Percentiles rank a stretch among this genome's conserved stretches.
phyloP scores from a whole-genome alignment of 2,329 filamentous ascomycete genomes.

The Emmonsia crescens region DNA sequence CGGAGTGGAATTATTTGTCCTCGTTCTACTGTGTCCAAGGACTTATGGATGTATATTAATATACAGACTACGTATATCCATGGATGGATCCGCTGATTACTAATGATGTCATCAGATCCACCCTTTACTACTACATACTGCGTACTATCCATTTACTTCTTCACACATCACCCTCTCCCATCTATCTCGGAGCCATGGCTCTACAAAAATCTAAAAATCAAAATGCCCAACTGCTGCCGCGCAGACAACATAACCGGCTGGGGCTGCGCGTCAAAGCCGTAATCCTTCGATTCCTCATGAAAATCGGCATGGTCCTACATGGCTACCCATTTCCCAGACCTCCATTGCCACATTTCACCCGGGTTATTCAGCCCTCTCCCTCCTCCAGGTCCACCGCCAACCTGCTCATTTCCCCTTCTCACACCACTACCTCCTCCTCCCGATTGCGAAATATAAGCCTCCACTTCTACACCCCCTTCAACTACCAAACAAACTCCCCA shows the following conservation, averaged over 20 bases:
- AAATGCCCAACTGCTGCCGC: neutral
- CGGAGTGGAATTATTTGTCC: too few relatives aligned
- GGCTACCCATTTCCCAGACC: slow-evolving; percentile 50
- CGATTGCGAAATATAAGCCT: slow-evolving; percentile 24
- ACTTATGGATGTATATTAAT: too few relatives aligned
- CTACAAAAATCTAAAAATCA: neutral
- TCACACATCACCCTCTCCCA: too few relatives aligned
- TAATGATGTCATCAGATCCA: too few relatives aligned
- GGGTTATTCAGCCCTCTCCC: too few relatives aligned
- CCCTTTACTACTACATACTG: too few relatives aligned
- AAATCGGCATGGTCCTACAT: slow-evolving; percentile 58
- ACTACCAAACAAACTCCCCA: slow-evolving; percentile 24
- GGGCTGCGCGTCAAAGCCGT: slow-evolving; percentile 52
- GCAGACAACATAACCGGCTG: slow-evolving; percentile 31
- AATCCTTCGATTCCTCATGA: slow-evolving; percentile 58
- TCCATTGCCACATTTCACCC: slow-evolving; percentile 50
- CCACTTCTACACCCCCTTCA: slow-evolving; percentile 49
- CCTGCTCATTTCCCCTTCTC: slow-evolving; percentile 27
- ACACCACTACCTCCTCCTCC: slow-evolving; percentile 23
- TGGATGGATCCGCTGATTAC: neutral
- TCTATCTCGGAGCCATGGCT: neutral
- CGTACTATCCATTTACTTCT: too few relatives aligned
- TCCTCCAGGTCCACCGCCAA: slow-evolving; percentile 30
- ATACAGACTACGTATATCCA: neutral
- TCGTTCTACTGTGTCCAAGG: too few relatives aligned